Evolutionary conservation across 352 stramenopile genomes (phyloP).

Genomic region (Elongisporangium prolatum): DNA sequence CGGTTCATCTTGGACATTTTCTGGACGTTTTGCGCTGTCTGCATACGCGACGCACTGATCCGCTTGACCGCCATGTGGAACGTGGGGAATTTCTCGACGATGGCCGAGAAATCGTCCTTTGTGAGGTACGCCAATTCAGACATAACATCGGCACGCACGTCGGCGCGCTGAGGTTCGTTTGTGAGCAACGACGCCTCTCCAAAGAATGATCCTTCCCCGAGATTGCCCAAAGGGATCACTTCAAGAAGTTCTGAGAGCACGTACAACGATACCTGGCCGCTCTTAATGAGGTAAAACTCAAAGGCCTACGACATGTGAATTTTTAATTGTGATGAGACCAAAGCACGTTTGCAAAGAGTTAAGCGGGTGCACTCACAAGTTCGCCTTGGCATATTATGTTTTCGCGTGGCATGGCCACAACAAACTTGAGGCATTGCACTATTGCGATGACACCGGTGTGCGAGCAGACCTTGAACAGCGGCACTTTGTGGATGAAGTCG

Average conservation of each 20-base stretch:
- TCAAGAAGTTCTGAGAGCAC: constrained; percentile 21
- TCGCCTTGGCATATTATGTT: constrained; percentile 63
- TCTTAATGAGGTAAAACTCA: constrained; percentile 81
- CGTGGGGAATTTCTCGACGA: constrained; percentile 63
- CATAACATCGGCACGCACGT: constrained; percentile 59
- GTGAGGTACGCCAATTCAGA: constrained; percentile 61
- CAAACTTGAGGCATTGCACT: constrained; percentile 55
- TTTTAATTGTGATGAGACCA: no score
- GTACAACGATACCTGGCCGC: constrained; percentile 50
- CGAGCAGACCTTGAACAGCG: constrained; percentile 64
- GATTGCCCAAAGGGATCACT: constrained; percentile 50
- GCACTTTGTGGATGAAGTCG: constrained; percentile 69
- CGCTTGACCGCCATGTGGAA: constrained; percentile 59
- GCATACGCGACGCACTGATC: constrained; percentile 63
- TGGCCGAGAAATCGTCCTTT: constrained; percentile 47
- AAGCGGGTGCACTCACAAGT: constrained; percentile 30
- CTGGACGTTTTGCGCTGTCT: constrained; percentile 62
- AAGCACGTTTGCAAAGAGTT: no score
- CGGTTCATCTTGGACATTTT: constrained; percentile 57
- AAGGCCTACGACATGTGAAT: no score
- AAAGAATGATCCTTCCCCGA: constrained; percentile 74
- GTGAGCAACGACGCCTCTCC: constrained; percentile 62
- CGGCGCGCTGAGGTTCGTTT: constrained; percentile 43
- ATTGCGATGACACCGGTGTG: constrained; percentile 69
- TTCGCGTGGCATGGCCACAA: constrained; percentile 66